Conservation (phyloP, 495 filamentous ascomycete species). For the Umbilicaria muhlenbergii region DNA sequence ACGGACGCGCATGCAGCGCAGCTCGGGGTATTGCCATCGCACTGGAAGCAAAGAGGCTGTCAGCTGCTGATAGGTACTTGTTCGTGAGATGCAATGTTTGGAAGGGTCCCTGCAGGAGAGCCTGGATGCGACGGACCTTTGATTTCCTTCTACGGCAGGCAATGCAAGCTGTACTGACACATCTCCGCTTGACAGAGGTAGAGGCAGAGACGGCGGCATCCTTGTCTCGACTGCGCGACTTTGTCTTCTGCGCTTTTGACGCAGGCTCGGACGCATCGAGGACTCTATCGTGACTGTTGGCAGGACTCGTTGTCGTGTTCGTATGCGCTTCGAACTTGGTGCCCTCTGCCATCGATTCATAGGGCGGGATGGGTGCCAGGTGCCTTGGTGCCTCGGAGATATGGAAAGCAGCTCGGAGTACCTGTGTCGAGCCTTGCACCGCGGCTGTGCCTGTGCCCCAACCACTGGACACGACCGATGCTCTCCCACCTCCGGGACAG, state of each 20-base stretch:
- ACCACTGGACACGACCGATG: no score
- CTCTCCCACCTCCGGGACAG: no score
- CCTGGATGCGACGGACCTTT: conserved; percentile 37
- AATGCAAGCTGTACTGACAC: conserved; percentile 86
- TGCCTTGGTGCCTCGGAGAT: conserved; percentile 5
- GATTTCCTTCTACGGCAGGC: conserved; percentile 82
- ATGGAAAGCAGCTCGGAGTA: no score
- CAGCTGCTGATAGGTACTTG: neutral
- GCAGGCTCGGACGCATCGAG: neutral
- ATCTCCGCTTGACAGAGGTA: conserved; percentile 54
- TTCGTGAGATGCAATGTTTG: no score
- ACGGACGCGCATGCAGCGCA: conserved; percentile 93
- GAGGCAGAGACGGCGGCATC: conserved; percentile 16
- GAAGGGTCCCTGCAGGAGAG: neutral
- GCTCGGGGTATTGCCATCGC: conserved; percentile 81
- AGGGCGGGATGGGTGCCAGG: neutral
- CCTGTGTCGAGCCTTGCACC: no score
- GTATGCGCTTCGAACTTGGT: no score
- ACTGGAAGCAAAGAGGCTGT: conserved; percentile 29
- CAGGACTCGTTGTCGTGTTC: no score
- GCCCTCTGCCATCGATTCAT: neutral
- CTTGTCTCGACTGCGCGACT: conserved; percentile 16
- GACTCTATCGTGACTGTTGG: no score
- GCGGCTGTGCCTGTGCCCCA: no score
- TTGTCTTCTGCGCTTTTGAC: conserved; percentile 5